These are phyloP conservation scores for Sutorius australiensis DNA, from an alignment of 768 basidiomycete genomes.

Conservation along the genomic window DNA sequence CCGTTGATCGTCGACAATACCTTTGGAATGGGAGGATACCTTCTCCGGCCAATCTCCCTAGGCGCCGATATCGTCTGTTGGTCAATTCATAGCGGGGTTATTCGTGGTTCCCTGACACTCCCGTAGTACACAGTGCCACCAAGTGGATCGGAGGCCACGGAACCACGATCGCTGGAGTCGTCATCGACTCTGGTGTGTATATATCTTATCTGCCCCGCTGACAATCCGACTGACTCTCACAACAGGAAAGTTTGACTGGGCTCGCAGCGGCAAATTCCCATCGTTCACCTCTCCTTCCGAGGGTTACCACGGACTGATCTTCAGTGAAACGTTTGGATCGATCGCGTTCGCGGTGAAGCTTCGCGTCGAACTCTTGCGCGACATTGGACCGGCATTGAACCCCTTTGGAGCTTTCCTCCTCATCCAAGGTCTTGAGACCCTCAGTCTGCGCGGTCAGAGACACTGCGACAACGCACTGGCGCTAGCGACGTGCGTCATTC, in stretches of 20 bases:
- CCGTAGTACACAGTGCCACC: slow-evolving; percentile 50
- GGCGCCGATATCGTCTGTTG: slow-evolving; percentile 54
- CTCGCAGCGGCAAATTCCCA: slow-evolving; percentile 50
- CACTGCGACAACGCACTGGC: slow-evolving; percentile 56
- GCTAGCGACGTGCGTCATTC: slow-evolving; percentile 39
- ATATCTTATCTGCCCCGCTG: not conserved
- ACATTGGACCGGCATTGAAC: slow-evolving; percentile 50
- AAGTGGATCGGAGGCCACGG: slow-evolving; percentile 71
- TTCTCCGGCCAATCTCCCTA: slow-evolving; percentile 50
- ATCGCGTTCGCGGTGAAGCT: slow-evolving; percentile 50
- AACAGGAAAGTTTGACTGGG: slow-evolving; percentile 56
- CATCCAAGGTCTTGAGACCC: slow-evolving; percentile 59
- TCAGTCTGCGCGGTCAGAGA: slow-evolving; percentile 54
- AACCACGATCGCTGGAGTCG: slow-evolving; percentile 62
- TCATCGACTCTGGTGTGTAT: slow-evolving; percentile 52
- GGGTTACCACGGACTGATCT: slow-evolving; percentile 53
- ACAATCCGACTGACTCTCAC: not conserved
- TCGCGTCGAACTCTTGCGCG: slow-evolving; percentile 50
- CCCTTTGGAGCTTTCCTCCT: slow-evolving; percentile 59
- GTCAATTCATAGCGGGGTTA: slow-evolving; percentile 2
- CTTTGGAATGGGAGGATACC: slow-evolving; percentile 58
- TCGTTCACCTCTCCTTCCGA: slow-evolving; percentile 53
- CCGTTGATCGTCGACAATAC: slow-evolving; percentile 68
- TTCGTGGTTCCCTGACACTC: not conserved
- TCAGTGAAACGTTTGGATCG: slow-evolving; percentile 48